phyloP scores from a whole-genome alignment of 305 asterid species.

The Fraxinus latifolia region DNA sequence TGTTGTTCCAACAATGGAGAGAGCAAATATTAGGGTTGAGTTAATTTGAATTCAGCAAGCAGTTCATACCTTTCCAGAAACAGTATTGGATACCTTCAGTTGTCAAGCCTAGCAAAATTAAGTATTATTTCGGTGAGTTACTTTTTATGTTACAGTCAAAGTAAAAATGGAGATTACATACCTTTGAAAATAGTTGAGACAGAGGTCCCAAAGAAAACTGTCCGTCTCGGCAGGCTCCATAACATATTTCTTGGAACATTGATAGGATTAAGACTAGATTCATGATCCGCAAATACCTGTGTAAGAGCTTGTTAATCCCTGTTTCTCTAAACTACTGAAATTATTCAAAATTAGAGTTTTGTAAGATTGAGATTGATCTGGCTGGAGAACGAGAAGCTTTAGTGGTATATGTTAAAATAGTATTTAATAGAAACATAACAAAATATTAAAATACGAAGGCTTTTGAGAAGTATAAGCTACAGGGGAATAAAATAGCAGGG shows the following conservation, averaged over 20 bases:
- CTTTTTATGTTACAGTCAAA: slow-evolving; percentile 19
- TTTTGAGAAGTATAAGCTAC: background rate
- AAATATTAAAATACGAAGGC: background rate
- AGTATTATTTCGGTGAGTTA: slow-evolving; percentile 22
- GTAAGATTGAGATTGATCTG: background rate
- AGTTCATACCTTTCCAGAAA: slow-evolving; percentile 87
- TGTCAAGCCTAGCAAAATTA: slow-evolving; percentile 59
- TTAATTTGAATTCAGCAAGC: slow-evolving; percentile 7
- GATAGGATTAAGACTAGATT: slow-evolving; percentile 71
- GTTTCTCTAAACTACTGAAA: background rate
- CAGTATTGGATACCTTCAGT: slow-evolving; percentile 66
- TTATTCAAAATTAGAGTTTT: background rate
- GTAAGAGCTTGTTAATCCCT: slow-evolving; percentile 3
- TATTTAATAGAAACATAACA: background rate
- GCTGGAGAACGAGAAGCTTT: background rate
- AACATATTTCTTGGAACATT: slow-evolving; percentile 65
- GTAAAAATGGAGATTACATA: slow-evolving; percentile 21
- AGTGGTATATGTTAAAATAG: background rate
- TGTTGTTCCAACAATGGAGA: background rate
- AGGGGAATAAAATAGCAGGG: background rate
- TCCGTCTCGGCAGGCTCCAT: slow-evolving; percentile 75
- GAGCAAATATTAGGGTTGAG: background rate
- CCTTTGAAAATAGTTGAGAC: slow-evolving; percentile 83
- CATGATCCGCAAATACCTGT: slow-evolving; percentile 89
- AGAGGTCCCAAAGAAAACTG: slow-evolving; percentile 89